phyloP scores from a whole-genome alignment of 768 basidiomycete species.

The Hericium rajendrae region DNA sequence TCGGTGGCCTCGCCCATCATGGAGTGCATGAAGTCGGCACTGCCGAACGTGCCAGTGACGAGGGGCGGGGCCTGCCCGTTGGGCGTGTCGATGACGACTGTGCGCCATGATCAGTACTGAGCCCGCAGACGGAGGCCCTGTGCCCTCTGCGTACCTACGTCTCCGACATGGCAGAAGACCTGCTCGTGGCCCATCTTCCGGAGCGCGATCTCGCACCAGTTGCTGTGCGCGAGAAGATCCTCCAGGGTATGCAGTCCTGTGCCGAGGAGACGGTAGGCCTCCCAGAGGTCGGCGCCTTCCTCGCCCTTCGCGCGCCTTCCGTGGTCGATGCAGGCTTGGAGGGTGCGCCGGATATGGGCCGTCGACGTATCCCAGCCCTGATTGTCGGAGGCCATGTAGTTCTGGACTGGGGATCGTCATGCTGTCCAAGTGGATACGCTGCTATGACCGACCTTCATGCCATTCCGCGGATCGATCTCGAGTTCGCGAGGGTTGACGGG shows the following conservation, averaged over 20 bases:
- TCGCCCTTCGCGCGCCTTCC: constrained; percentile 50
- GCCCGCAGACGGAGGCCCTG: neutral
- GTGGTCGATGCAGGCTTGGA: constrained; percentile 55
- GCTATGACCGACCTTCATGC: constrained; percentile 54
- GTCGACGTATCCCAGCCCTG: constrained; percentile 69
- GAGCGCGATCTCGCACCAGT: constrained; percentile 71
- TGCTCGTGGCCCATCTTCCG: constrained; percentile 58
- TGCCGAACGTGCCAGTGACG: constrained; percentile 62
- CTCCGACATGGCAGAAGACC: constrained; percentile 77
- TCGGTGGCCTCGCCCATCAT: constrained; percentile 58
- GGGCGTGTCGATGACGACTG: constrained; percentile 37
- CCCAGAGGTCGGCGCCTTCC: constrained; percentile 48
- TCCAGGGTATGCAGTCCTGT: constrained; percentile 61
- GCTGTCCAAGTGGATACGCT: neutral
- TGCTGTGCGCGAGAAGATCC: constrained; percentile 69
- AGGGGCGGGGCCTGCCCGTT: constrained; percentile 50
- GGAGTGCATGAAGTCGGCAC: constrained; percentile 57
- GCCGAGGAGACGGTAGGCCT: constrained; percentile 65
- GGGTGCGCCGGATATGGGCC: constrained; percentile 51
- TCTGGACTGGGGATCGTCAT: constrained; percentile 28
- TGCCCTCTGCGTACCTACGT: constrained; percentile 28
- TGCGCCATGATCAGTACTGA: neutral
- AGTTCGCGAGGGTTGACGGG: constrained; percentile 67
- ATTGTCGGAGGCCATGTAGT: constrained; percentile 67
- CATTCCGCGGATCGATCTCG: constrained; percentile 64